Evolutionary conservation across 441 rosid genomes (phyloP), one percentile per base, ranked within the genome.

Genomic region (Dalechampia spathulata): DNA sequence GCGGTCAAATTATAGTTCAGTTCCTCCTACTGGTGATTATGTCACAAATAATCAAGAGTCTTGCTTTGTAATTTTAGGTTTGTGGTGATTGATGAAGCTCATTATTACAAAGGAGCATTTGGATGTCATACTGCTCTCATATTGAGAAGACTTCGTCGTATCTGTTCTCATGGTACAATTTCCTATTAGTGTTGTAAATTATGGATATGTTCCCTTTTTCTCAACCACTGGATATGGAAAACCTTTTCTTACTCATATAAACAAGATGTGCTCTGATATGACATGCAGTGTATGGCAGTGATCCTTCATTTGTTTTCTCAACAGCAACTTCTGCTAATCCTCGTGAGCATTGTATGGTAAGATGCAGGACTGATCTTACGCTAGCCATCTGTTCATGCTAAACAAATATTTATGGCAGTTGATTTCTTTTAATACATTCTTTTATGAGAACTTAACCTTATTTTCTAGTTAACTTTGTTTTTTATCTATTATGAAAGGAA

Each of bases 281-380:
- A 16, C 60, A 39, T 79, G 67, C 81, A 92, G 99, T 82, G 28
- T 89, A 92, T 75, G 92, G 88, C 22, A 70, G 75, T 57, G 76
- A 79, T 71, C 99, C 99, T 60, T 76, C 83, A 37, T 92, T 86
- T 69, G 64, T 92, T 59, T 92, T 92, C 77, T 86, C 80, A 55
- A 86, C 99, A 44, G 99, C 99, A 68, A 92, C 99, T 65, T 92
- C 94, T 61, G 96, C 96, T 58, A 92, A 92, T 65, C 97, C 99
- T 66, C 72, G 66, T 60, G 90, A 89, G 66, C 97, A 89, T 72
- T 92, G 97, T 69, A 89, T 83, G 99, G 99, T 92, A 73, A 69
- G 78, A 57, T 56, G 61, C 46, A 26, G 56, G 62, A 61, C 49
- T 61, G 27, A 49, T 54, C 39, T 34, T 12, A 20, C 3, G 3